Evolutionary conservation across 2,329 filamentous ascomycete species (phyloP), one percentile per base, ranked within the genome.

Genomic region (Alternaria sp.): DNA sequence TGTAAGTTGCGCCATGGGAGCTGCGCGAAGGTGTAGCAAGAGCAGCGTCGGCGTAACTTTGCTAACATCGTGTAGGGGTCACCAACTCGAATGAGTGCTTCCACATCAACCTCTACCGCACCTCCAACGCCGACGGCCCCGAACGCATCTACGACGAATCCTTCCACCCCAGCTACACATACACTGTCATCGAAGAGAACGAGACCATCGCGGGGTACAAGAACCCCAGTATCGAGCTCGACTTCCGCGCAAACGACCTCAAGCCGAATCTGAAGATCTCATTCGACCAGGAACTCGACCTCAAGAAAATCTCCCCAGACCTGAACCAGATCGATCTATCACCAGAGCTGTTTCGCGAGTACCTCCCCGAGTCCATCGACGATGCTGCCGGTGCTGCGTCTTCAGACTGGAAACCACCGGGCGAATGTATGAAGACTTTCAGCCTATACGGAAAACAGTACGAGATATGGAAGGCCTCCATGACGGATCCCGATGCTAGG

Each of bases 131-230:
- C 36, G 64, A 59, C 61, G 64, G 71, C 40, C 62, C 63, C 11
- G 60, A 72, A 62, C 72, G 65, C 55, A 69, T 67, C 75, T 86
- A 88, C 87, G 71, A 87, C 86, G 30, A 82, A 90, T 70, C 87
- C 26, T 98, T 99, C 80, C 86, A 92, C 64, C 96, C 96, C 0
- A 87, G 88, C 75, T 96, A 94, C 79, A 97, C 95, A 17, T 97
- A 98, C 80, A 85, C 93, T 1, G 91, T 99, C 67, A 97, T 98
- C 71, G 93, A 93, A 74, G 91, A 98, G n/a, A 90, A 96, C 9
- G 93, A 99, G 80, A 87, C 86, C 28, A 95, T 98, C 68, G 94
- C 97, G 72, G 95, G 95, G 40, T 97, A 97, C 84, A 90, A 93
- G 77, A 89, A 89, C 57, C 86, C 97, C 59, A 88, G 89, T 68